Base-by-base conservation (phyloP, 768 basidiomycete genomes). In the Rhodosporidiobolus odoratus region DNA sequence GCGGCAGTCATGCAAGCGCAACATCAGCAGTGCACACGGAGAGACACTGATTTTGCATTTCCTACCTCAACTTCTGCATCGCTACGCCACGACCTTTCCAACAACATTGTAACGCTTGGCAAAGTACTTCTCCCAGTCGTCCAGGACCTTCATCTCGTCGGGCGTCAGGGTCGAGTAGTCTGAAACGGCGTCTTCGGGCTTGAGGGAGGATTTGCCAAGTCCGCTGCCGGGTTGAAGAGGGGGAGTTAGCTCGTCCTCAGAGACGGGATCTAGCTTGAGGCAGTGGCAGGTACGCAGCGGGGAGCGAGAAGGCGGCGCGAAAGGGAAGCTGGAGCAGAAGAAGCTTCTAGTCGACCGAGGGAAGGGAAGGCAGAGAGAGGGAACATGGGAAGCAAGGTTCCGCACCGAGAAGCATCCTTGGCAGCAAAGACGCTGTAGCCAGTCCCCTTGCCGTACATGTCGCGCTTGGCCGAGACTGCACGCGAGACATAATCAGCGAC, bases 141-240 rank as follows among this genome's bases (percentile, higher is more conserved):
- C 84, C 68, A 98, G 83, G 0, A 89, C 88, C 79, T 90, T 89
- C 79, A 78, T 80, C 75, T 94, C 90, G 70, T 85, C 84, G 70
- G 86, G 87, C 52, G 85, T 83, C 62, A 99, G 83, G 0, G 75
- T 79, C 75, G 88, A 90, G 78, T 91, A 96, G 78, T 99, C 93
- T 19, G 92, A 81, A 2, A 92, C 83, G 16, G 94, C 95, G 77
- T 98, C 87, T 79, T 92, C 89, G 7, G 83, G 80, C 63, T 91
- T 90, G 75, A 96, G 81, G 75, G 90, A 93, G 61, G 91, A 92
- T 86, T 87, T 88, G 52, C 92, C 95, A 12, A 99, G 83, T 0
- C 89, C 95, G 72, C 84, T 86, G 53, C 32, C 6, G 34, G 38
- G 38, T 63, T 35, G 43, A 48, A 13, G 53, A 1, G 30, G 19